Evolutionary conservation across 164 flowering plant genomes (phyloP).

Genomic region (Tetracentron sinense): DNA sequence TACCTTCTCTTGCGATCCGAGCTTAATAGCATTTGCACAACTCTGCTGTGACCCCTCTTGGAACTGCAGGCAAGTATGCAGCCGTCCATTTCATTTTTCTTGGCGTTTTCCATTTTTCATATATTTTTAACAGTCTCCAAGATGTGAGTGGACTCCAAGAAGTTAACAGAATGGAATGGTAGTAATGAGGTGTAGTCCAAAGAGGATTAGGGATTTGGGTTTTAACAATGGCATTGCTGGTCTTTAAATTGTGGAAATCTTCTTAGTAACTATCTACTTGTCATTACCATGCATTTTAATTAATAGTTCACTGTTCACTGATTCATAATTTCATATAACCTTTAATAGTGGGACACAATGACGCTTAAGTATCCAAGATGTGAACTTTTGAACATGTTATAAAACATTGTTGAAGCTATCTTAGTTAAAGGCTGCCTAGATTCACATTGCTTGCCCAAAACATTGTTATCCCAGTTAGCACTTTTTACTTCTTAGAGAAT

Average conservation of each 20-base stretch:
- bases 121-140: neutral
- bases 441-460: too few species aligned
- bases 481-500: too few species aligned
- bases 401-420: too few species aligned
- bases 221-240: neutral
- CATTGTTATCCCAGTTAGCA: too few species aligned
- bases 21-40: constrained; percentile 91
- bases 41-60: constrained; percentile 84
- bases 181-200: neutral
- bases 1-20: constrained; percentile 92
- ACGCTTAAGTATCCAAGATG: too few species aligned
- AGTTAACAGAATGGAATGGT: neutral
- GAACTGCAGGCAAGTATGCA: constrained; percentile 58
- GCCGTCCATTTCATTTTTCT: neutral
- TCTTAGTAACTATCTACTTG: neutral
- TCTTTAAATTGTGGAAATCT: neutral
- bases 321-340: too few species aligned
- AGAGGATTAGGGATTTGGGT: neutral
- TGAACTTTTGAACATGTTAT: too few species aligned
- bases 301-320: too few species aligned
- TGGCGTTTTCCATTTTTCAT: neutral
- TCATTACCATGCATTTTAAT: too few species aligned
- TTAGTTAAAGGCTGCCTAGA: too few species aligned
- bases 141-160: neutral
- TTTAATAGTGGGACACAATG: too few species aligned